phyloP scores from a whole-genome alignment of 495 filamentous ascomycete species.

The Darksidea phi region DNA sequence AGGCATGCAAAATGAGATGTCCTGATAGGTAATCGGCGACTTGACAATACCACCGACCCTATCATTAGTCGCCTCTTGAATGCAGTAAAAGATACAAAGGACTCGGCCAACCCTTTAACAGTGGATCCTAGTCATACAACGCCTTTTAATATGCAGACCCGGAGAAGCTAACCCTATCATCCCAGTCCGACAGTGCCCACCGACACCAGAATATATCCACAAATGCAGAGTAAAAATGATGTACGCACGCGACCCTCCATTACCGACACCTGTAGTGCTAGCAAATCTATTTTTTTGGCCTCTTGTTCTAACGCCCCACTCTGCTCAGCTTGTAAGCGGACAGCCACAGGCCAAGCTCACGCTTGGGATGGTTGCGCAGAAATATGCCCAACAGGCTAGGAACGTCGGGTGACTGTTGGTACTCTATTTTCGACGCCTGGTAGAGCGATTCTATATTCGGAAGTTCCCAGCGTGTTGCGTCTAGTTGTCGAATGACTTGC shows the following conservation, averaged over 20 bases:
- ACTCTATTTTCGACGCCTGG: not conserved
- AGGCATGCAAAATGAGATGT: too few species aligned
- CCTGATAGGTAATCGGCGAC: too few species aligned
- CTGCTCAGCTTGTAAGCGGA: slow-evolving; percentile 23
- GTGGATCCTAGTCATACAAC: not conserved
- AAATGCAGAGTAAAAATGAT: not conserved
- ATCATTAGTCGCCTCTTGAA: too few species aligned
- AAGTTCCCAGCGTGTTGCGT: not conserved
- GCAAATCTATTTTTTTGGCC: not conserved
- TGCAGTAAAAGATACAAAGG: too few species aligned
- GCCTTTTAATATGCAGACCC: slow-evolving; percentile 3
- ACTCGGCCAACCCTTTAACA: slow-evolving; percentile 11
- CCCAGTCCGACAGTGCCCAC: not conserved
- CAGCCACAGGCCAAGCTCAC: slow-evolving; percentile 17
- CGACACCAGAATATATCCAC: not conserved
- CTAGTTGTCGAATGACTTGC: not conserved
- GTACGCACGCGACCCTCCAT: not conserved
- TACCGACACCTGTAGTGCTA: not conserved
- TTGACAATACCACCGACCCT: too few species aligned
- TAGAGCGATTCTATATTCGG: not conserved
- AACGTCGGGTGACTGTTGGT: not conserved
- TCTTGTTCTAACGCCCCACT: not conserved
- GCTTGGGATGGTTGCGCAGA: not conserved
- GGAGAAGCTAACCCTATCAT: not conserved
- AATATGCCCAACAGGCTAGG: not conserved